Evolutionary conservation across 768 basidiomycete genomes (phyloP), one percentile per base, ranked within the genome.

Genomic region (Pleurotus tuber-regium): DNA sequence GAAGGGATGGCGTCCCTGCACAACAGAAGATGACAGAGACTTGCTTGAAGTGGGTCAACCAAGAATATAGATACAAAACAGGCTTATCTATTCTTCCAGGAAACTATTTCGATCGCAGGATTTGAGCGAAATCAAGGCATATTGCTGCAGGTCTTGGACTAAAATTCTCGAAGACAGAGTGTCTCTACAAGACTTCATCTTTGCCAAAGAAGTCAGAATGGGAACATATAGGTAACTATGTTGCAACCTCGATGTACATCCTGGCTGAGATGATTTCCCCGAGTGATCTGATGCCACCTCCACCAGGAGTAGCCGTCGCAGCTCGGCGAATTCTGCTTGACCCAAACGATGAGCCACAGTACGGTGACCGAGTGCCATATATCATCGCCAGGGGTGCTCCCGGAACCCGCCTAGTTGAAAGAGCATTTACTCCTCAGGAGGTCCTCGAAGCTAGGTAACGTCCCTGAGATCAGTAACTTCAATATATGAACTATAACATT

Each of bases 181-280:
- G 2, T 87, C 91, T 2, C 70, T 91, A n/a, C 89, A 95, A 58
- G 95, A 98, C 64, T 97, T 97, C 60, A 87, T 93, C 29, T 93
- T 98, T 57, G 86, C 96, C 0, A 96, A 96, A 63, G 92, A 95
- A 67, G 94, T 98, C 24, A 86, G 73, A 59, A 78, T 98, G 77
- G 97, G 97, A 10, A 90, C 88, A 0, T 98, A 98, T 63, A 93
- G 89, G 94, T 89, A 47, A 43, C n/a, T n/a, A n/a, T n/a, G n/a
- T n/a, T n/a, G n/a, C n/a, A n/a, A n/a, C n/a, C n/a, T n/a, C n/a
- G n/a, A n/a, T n/a, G n/a, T n/a, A n/a, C n/a, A n/a, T n/a, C n/a
- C n/a, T n/a, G n/a, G n/a, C n/a, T n/a, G 25, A 30, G 38, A n/a
- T 23, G 24, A 33, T 49, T 29, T 43, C 26, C 31, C 40, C 10